Base-by-base conservation (phyloP, 2,329 filamentous ascomycete species). In the Phyllosticta capitalensis region DNA sequence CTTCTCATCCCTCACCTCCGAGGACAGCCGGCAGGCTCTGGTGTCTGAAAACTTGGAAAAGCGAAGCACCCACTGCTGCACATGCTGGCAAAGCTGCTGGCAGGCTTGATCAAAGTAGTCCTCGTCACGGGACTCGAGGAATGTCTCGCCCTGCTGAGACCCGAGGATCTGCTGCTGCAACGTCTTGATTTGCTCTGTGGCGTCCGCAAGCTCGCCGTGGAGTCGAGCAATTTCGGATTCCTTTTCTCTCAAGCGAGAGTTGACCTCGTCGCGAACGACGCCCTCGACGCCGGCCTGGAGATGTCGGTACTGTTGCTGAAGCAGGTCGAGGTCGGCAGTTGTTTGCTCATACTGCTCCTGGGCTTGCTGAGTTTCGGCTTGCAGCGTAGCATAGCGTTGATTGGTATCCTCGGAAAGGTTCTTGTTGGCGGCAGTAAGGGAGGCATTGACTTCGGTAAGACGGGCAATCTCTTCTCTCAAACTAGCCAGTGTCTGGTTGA, bases 41-140 rank as follows among this genome's bases (percentile, higher is more conserved):
- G 91, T 90, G 74, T 97, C 92, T 54, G 92, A 97, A 75, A 95
- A 94, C 72, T 97, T 97, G 66, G 92, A 96, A 79, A 99, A 99
- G 69, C 94, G 89, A 65, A 96, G 78, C 55, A 99, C 91, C 94
- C 94, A 99, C 76, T 96, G 91, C 72, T 96, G 92, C 50, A 96
- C 90, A 71, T 96, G 92, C 66, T 92, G 89, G 75, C 91, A 99
- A 52, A 99, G 84, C 73, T 95, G 88, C 72, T 96, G 91, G 72
- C 94, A 99, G 50, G 92, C 89, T 67, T 85, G 85, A 69, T 96
- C 91, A 70, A 99, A 97, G 78, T 96, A 92, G 75, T 96, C 92
- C 72, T 96, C 92, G 69, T 96, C 91, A 65, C 84, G 84, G 63
- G 91, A 80, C 54, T 82, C 83, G 63, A 97, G 85, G 75, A 95